Base-by-base conservation (phyloP, 1,284 basidiomycete species). In the Chalciporus sp. region DNA sequence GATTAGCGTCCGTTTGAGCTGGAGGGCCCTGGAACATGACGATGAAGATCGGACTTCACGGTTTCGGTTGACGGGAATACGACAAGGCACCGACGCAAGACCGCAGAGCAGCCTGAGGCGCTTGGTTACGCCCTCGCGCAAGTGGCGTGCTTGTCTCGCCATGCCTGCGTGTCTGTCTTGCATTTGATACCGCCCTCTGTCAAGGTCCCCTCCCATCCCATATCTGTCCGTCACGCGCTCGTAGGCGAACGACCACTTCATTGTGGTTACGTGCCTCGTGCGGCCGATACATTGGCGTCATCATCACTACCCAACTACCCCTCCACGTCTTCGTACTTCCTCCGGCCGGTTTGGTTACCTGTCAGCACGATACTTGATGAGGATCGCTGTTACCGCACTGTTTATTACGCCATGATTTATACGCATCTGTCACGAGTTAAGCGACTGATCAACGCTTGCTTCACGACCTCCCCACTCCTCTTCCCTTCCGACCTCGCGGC, bases 221-320 rank as follows among this genome's bases (percentile, higher is more conserved):
- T 68, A 68, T 73, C 81, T 72, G 68, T 75, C 78, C 82, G 75
- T 79, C 74, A 66, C 76, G 74, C 73, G 77, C 78, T 83, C 64
- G 80, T 62, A 82, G 80, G 80, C 78, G 82, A 54, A 85, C 83
- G 84, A 85, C 83, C 84, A 81, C 86, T 88, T 89, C 55, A 69
- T 64, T 88, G 86, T 80, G 84, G 84, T 84, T 81, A 74, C 83
- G 83, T 85, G 78, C 77, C 79, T 84, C 80, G 82, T 69, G 74
- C 79, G 74, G 80, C 85, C 85, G 72, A 88, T 69, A 87, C 87
- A 85, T 76, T 67, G 85, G 85, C 84, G 69, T 79, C 78, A 72
- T 63, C 57, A 33, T 51, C 41, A 19, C 39, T 23, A 49, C 52
- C 53, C 49, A 41, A 42, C n/a, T 37, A 49, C 56, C 57, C 52